Evolutionary conservation across 1,139 yeast genomes (phyloP), one percentile per base, ranked within the genome.

Genomic region (Suhomyces atakaporum): DNA sequence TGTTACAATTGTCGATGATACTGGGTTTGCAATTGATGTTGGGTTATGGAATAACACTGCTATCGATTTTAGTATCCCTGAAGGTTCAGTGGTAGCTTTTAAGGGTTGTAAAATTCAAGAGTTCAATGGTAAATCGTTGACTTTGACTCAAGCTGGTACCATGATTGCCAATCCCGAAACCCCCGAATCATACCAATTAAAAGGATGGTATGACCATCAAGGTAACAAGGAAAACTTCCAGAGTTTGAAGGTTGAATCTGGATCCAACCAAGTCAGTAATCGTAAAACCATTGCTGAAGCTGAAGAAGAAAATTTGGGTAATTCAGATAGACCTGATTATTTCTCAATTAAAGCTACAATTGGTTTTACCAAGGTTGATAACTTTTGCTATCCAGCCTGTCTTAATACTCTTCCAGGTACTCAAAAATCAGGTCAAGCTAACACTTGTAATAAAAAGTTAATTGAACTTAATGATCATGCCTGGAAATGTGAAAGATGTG

Each of bases 401-500:
- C 66, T 72, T 19, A 72, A 77, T 38, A 79, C 74, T 29, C 52
- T 60, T 16, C 51, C 47, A 33, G 47, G 59, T 14, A 44, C 54
- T 23, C 50, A 44, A 33, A 50, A 39, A 45, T 29, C 34, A 13
- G 28, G 40, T 15, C 53, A 46, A 26, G 39, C 48, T 2, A 53
- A 50, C 32, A 77, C 77, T 28, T 92, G 98, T 70, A 84, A 83
- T 58, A 81, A 89, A 55, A 94, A 94, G 63, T 87, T 89, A 24
- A 63, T 83, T 31, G 84, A 84, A 53, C 82, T 77, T 39, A 70
- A 77, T 26, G 87, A 83, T 58, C 86, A 82, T 13, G 69, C 81
- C 16, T 92, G 96, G 96, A 79, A 95, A 60, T 94, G 99, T 69
- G 97, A 89, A 58, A 84, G 84, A 60, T 90, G 97, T 73, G 84